Evolutionary conservation across 139 green algal genomes (phyloP).

Genomic region (Micractinium sp.): DNA sequence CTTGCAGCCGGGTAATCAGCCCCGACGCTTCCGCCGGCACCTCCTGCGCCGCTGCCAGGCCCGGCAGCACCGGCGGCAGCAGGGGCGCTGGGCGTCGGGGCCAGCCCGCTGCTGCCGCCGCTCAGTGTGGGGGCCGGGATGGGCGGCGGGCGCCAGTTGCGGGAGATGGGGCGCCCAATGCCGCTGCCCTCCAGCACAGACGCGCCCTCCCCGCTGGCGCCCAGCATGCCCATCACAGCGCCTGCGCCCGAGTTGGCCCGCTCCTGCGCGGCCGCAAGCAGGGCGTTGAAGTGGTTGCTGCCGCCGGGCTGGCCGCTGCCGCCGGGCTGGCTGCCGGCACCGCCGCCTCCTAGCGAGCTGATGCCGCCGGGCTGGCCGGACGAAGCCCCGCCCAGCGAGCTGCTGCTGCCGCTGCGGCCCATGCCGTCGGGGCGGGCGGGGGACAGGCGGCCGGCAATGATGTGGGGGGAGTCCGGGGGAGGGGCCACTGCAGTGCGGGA

Average conservation of each 20-base stretch:
- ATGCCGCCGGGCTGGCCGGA: not conserved
- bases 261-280: slow-evolving; percentile 25
- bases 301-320: not conserved
- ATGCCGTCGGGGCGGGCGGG: not conserved
- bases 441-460: slow-evolving; percentile 39
- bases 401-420: not conserved
- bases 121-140: slow-evolving; percentile 33
- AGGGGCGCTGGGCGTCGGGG: not conserved
- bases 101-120: not conserved
- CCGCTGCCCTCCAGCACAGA: slow-evolving; percentile 21
- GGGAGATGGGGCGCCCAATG: slow-evolving; percentile 36
- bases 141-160: slow-evolving; percentile 41
- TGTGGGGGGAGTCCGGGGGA: slow-evolving; percentile 10
- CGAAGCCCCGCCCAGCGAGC: not conserved
- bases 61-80: not conserved
- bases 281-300: not conserved
- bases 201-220: not conserved
- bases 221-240: not conserved
- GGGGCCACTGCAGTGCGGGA: not conserved
- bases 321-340: not conserved
- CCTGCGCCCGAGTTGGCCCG: not conserved
- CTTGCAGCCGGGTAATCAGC: not conserved
- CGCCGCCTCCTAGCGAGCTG: not conserved
- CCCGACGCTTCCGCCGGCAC: not conserved
- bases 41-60: not conserved